Evolutionary conservation across 1,284 basidiomycete genomes (phyloP), one percentile per base, ranked within the genome.

Genomic region (Puccinia coronata): DNA sequence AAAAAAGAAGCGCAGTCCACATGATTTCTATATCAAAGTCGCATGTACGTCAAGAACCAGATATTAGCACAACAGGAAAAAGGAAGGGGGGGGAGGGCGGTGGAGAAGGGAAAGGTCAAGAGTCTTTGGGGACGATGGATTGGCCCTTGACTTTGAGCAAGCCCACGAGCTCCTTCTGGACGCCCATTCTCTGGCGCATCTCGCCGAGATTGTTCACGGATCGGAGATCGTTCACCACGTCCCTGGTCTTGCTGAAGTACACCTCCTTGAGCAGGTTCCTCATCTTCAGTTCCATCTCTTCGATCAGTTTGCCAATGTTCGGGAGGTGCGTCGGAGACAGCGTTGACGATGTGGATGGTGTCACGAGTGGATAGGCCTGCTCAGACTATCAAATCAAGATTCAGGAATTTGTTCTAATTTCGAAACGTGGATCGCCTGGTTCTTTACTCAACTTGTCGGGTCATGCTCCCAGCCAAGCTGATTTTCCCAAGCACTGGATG

Each of bases 221-320:
- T 67, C 97, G 90, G 75, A 99, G 88, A 84, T 96, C 93, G 84
- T 93, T 93, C 18, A 98, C 92, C 61, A 99, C 92, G 86, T 99
- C 96, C 83, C 93, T 91, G 63, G 96, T 98, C 88, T 99, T 99
- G 80, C 94, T 95, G 88, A 98, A 98, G 88, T 98, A 98, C 23
- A 99, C 96, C 88, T 97, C 94, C 85, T 96, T 93, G 67, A 99
- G 89, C 82, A 95, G 89, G 86, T 97, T 98, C 69, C 97, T 91
- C 92, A 98, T 96, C 88, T 98, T 98, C 86, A 95, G 93, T 88
- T 99, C 97, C 92, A 96, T 96, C 83, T 98, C 96, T 87, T 99
- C 97, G 83, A 99, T 92, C 91, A 98, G 92, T 83, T 90, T 90
- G 4, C 97, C 97, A 23, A 93, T 92, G 87, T 99, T 99, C 74